Conservation (phyloP, 2,329 filamentous ascomycete genomes). For the Xylariomycetidae sp. region DNA sequence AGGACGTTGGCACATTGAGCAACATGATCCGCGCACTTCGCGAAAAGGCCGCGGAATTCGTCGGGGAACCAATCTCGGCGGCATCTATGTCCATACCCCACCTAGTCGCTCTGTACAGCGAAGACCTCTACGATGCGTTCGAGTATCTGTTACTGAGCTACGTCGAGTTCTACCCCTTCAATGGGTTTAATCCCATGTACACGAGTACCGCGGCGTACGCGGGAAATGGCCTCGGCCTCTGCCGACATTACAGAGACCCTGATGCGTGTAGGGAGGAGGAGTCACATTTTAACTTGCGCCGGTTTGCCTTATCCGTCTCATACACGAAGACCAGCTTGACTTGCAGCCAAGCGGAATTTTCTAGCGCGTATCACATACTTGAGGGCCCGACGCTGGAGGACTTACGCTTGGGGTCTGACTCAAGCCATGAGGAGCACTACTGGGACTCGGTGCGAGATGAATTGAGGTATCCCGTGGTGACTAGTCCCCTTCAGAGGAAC, state of each 20-base stretch:
- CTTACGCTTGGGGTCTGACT: not conserved
- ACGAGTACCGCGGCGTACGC: conserved; percentile 6
- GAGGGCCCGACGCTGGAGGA: not conserved
- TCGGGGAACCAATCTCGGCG: conserved; percentile 10
- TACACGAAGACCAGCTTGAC: conserved; percentile 9
- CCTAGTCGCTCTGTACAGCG: conserved; percentile 10
- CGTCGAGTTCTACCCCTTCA: conserved; percentile 5
- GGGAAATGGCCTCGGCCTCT: conserved; percentile 11
- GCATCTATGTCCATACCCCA: conserved; percentile 10
- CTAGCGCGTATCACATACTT: not conserved
- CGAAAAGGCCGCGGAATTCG: conserved; percentile 3
- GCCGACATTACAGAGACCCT: conserved; percentile 7
- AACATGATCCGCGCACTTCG: conserved; percentile 11
- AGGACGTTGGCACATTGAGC: conserved; percentile 10
- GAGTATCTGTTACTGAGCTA: conserved; percentile 8
- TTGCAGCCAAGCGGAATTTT: conserved; percentile 5
- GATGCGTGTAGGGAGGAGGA: conserved; percentile 7
- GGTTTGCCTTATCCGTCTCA: conserved; percentile 6
- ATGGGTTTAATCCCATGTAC: conserved; percentile 1
- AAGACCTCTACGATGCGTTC: conserved; percentile 10
- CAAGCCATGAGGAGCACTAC: conserved; percentile 1
- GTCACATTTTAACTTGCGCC: conserved; percentile 1
- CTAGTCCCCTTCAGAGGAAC: not conserved
- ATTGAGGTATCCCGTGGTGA: not conserved
- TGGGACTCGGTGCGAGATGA: conserved; percentile 3